These are phyloP conservation scores for Fusarium chlamydosporum DNA, from an alignment of 2,329 filamentous ascomycete species.

Conservation along the genomic window DNA sequence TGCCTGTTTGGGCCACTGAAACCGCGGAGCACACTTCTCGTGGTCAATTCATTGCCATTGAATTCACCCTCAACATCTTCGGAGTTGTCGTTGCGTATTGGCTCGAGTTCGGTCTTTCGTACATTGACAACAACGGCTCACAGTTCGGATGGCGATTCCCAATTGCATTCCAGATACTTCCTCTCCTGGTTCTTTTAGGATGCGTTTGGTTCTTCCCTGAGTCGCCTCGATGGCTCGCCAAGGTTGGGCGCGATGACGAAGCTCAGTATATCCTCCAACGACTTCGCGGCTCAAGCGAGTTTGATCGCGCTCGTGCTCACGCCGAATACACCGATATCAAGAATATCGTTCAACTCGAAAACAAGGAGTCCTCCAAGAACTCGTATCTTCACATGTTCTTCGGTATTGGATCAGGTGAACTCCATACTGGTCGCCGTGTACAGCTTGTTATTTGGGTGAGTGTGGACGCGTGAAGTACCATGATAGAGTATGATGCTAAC, in stretches of 20 bases:
- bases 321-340: constrained; percentile 78
- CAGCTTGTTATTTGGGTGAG: constrained; percentile 77
- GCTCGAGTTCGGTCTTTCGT: constrained; percentile 72
- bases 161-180: constrained; percentile 77
- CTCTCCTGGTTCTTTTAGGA: constrained; percentile 69
- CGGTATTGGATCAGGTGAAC: constrained; percentile 73
- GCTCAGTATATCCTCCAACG: constrained; percentile 74
- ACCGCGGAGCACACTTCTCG: constrained; percentile 76
- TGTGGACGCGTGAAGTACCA: fast-evolving
- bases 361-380: constrained; percentile 71
- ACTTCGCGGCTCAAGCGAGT: constrained; percentile 71
- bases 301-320: constrained; percentile 68
- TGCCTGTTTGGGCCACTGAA: constrained; percentile 80
- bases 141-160: constrained; percentile 77
- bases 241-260: constrained; percentile 75
- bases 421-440: constrained; percentile 76
- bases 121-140: constrained; percentile 69
- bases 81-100: constrained; percentile 67
- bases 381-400: constrained; percentile 77
- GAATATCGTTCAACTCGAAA: constrained; percentile 63
- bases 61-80: constrained; percentile 60
- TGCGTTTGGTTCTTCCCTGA: constrained; percentile 78
- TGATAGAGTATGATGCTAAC: neutral
- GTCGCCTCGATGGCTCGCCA: constrained; percentile 76
- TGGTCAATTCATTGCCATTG: constrained; percentile 77